A percentile compares a stretch with the other conserved stretches of the same genome.
Conservation (phyloP, 176 grass and related monocot genomes). For the Saccharum officinarum region DNA sequence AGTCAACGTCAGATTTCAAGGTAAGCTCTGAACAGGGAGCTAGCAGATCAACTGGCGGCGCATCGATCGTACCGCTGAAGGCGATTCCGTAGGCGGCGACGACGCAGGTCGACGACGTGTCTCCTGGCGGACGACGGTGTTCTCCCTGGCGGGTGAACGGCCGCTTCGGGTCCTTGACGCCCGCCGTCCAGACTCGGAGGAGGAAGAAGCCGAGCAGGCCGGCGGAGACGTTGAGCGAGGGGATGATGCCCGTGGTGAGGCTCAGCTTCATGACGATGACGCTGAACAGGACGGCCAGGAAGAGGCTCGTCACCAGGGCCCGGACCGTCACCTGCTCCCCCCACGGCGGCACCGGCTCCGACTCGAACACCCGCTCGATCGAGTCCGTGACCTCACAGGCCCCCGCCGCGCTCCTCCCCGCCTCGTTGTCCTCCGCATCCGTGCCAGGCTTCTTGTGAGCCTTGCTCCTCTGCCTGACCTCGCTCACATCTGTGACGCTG, state of each 20-base stretch:
- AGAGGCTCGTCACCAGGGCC: conserved; percentile 59
- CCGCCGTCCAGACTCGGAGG: conserved; percentile 53
- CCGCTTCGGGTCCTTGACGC: conserved; percentile 35
- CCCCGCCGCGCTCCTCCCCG: neutral
- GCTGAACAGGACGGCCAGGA: conserved; percentile 65
- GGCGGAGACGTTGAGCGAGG: conserved; percentile 86
- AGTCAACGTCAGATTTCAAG: too few relatives aligned
- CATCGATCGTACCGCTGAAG: conserved; percentile 66
- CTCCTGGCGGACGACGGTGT: conserved; percentile 45
- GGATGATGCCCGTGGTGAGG: conserved; percentile 85
- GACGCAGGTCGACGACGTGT: conserved; percentile 81
- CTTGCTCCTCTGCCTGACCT: conserved; percentile 1
- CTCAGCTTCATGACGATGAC: conserved; percentile 93
- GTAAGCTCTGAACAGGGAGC: too few relatives aligned
- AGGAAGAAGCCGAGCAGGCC: conserved; percentile 90
- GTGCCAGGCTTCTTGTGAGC: neutral
- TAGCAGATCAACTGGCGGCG: conserved; percentile 39
- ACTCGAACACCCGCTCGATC: conserved; percentile 57
- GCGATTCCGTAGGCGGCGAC: conserved; percentile 81
- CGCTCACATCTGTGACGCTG: neutral
- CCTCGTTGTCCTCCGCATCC: neutral
- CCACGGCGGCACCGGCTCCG: conserved; percentile 52
- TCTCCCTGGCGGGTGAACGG: conserved; percentile 66
- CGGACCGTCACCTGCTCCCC: conserved; percentile 68
- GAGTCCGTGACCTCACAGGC: conserved; percentile 19